Conservation (phyloP, 108 stramenopile species). For the Cyclotella kingstonii region DNA sequence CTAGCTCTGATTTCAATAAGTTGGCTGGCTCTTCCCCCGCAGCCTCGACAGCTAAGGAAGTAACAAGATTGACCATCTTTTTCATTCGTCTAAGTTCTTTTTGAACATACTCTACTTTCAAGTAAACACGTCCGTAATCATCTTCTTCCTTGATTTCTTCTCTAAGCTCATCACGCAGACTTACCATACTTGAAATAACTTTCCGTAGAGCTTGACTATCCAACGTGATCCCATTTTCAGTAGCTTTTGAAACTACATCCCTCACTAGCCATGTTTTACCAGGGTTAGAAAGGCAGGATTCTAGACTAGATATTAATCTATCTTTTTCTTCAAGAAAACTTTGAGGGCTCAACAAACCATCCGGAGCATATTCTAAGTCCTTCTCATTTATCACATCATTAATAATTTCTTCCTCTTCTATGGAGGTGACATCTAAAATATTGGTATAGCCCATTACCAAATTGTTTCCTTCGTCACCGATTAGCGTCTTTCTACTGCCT, state of each 20-base stretch:
- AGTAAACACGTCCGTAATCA: constrained; percentile 17
- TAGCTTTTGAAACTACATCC: constrained; percentile 33
- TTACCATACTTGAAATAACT: constrained; percentile 60
- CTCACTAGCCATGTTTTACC: constrained; percentile 58
- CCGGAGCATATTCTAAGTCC: constrained; percentile 43
- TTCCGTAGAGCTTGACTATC: constrained; percentile 35
- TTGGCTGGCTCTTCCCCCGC: constrained; percentile 33
- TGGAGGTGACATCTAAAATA: constrained; percentile 24
- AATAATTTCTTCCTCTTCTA: constrained; percentile 33
- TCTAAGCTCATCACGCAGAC: constrained; percentile 48
- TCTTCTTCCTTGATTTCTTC: constrained; percentile 33
- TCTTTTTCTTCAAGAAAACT: constrained; percentile 42
- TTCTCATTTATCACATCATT: constrained; percentile 46
- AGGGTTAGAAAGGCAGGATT: constrained; percentile 53
- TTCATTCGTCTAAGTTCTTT: constrained; percentile 37
- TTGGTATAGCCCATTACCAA: neutral
- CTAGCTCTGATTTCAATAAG: constrained; percentile 33
- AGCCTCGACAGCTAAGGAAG: constrained; percentile 23
- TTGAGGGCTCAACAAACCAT: constrained; percentile 38
- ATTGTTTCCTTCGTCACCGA: constrained; percentile 9
- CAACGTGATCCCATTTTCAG: constrained; percentile 32
- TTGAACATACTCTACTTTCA: constrained; percentile 37
- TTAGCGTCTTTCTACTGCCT: constrained; percentile 26
- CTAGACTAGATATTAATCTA: constrained; percentile 42
- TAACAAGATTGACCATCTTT: constrained; percentile 31